Percentiles rank a stretch among this genome's conserved stretches.
These are phyloP conservation scores for Musa balbisiana DNA, from an alignment of 202 grass and related monocot species.

Conservation along the genomic window DNA sequence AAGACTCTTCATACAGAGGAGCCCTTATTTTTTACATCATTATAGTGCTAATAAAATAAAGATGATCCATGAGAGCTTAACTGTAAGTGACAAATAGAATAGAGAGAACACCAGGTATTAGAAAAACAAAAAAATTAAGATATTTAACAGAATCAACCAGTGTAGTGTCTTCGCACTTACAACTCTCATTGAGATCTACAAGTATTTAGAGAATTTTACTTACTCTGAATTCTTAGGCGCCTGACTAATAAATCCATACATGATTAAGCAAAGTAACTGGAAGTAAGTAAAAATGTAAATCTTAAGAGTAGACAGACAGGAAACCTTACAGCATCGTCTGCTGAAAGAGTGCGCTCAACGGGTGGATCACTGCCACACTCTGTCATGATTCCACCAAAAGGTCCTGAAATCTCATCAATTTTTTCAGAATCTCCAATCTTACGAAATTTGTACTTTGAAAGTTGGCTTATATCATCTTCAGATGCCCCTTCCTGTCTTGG, in stretches of 20 bases:
- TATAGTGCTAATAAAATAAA: no score
- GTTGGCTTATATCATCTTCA: slow-evolving; percentile 14
- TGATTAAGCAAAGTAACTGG: background rate
- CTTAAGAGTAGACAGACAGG: background rate
- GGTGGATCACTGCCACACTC: slow-evolving; percentile 52
- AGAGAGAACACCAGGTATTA: background rate
- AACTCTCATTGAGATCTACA: background rate
- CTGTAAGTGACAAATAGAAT: background rate
- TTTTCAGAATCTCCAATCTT: slow-evolving; percentile 6
- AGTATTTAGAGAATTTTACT: background rate
- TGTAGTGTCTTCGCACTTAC: background rate
- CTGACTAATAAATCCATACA: background rate
- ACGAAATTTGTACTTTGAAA: slow-evolving; percentile 10
- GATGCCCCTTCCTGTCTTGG: slow-evolving; percentile 13
- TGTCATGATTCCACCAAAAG: slow-evolving; percentile 58
- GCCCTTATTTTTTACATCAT: no score
- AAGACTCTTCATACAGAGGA: no score
- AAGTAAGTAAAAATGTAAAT: background rate
- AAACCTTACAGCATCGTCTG: slow-evolving; percentile 52
- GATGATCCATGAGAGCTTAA: background rate
- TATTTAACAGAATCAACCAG: background rate
- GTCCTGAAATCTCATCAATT: slow-evolving; percentile 11
- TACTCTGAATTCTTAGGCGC: background rate
- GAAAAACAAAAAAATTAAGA: background rate
- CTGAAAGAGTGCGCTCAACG: slow-evolving; percentile 47